Base-by-base conservation (phyloP, 2,329 filamentous ascomycete genomes). In the Arthroderma sp. region DNA sequence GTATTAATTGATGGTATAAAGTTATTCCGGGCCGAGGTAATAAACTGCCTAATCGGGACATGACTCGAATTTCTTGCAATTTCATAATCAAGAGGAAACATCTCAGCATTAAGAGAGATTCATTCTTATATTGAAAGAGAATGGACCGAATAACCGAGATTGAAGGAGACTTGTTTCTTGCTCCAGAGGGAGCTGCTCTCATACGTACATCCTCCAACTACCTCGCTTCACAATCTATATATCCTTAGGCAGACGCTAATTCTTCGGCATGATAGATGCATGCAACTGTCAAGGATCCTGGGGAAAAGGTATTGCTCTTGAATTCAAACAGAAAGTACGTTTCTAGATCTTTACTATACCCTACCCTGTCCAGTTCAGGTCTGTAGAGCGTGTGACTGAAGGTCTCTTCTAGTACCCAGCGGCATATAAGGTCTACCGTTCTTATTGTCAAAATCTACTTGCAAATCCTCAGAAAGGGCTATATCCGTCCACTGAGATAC, bases 251-350 rank as follows among this genome's bases (percentile, higher is more conserved):
- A 25, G 4, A 41, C 6, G 17, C 41, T 33, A 9, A 57, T 19
- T 35, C 1, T 35, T 33, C 38, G 15, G 1, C 33, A 9, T 51
- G 19, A 35, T 41, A 76, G 74, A 84, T 66, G 79, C 81, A 11
- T 83, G 81, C 69, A 84, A 84, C 66, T 77, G 76, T 54, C 68
- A 75, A 60, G 81, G 81, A 4, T 64, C 64, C 13, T 84, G 81
- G 81, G 79, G 79, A 49, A 74, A 73, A 2, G 81, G 81, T n/a
- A 81, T 84, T 56, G 81, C 81, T 1, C 61, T 64, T 35, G 71
- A 68, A 0, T 83, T 83, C 68, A 75, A 71, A 21, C 59, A 67
- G 3, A 67, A 67, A 21, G 70, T 72, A 63, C 11, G 58, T 47
- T 7, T 21, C 9, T 11, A 11, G 19, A 17, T 17, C 23, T 33